These are phyloP conservation scores for Melianthus villosus DNA, from an alignment of 441 rosid genomes.

Conservation along the genomic window DNA sequence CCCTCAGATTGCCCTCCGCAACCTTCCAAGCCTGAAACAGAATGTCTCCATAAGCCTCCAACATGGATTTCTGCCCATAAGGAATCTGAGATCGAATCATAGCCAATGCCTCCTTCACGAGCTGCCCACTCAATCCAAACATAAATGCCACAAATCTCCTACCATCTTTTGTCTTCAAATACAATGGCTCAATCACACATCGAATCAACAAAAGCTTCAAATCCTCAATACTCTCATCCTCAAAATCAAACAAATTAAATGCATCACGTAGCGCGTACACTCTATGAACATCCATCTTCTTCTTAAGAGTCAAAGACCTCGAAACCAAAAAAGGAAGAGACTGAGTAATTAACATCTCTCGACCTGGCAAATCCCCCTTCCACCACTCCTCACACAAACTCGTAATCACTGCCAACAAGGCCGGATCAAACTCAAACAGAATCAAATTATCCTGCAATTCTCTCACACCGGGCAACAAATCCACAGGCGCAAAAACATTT, in stretches of 20 bases:
- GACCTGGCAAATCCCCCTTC: slow-evolving; percentile 36
- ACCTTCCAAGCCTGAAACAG: slow-evolving; percentile 74
- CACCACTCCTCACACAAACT: slow-evolving; percentile 67
- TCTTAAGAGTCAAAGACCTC: slow-evolving; percentile 58
- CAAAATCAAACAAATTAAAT: slow-evolving; percentile 57
- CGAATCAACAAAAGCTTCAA: slow-evolving; percentile 56
- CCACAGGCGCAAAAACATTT: slow-evolving; percentile 23
- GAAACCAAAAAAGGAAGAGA: slow-evolving; percentile 61
- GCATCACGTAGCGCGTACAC: slow-evolving; percentile 71
- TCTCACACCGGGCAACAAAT: slow-evolving; percentile 42
- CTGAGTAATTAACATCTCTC: slow-evolving; percentile 61
- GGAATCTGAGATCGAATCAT: slow-evolving; percentile 76
- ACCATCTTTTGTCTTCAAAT: slow-evolving; percentile 71
- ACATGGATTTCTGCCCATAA: slow-evolving; percentile 62
- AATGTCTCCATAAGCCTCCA: slow-evolving; percentile 73
- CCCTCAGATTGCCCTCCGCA: slow-evolving; percentile 32
- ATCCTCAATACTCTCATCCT: slow-evolving; percentile 81
- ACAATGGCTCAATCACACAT: slow-evolving; percentile 64
- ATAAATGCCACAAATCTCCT: slow-evolving; percentile 58
- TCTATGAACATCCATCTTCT: slow-evolving; percentile 69
- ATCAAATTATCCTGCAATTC: slow-evolving; percentile 49
- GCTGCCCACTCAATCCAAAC: slow-evolving; percentile 58
- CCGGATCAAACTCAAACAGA: slow-evolving; percentile 51
- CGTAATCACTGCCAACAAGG: slow-evolving; percentile 40
- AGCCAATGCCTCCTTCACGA: slow-evolving; percentile 62